Evolutionary conservation across 176 grass and related monocot species (phyloP), one percentile per base, ranked within the genome.

Genomic region (Cenchrus fungigraminus): DNA sequence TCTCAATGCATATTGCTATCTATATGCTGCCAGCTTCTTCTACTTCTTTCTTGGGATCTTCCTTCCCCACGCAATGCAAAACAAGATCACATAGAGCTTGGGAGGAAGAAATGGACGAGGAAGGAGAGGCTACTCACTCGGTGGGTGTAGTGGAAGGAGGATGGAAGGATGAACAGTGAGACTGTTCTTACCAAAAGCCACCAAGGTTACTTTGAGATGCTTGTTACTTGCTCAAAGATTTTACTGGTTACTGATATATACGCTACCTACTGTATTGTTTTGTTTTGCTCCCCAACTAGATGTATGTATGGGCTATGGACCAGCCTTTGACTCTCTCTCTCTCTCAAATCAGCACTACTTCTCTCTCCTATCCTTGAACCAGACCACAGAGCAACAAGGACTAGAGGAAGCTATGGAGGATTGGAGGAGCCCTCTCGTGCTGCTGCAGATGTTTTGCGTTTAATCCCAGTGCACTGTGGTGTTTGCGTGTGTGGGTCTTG

Each of bases 11-110:
- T 82, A 51, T 62, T 71, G 66, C 80, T 79, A 54, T 53, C 28
- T 53, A 20, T 31, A 82, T 73, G 66, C 85, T 74, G 49, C n/a
- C 72, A 75, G 51, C 62, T 67, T 67, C 77, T 34, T 73, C 57
- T 79, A 61, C 76, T 69, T 9, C 47, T 83, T 90, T 84, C 85
- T 62, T 84, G 68, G 84, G 76, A 76, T 71, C 53, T 82, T 87
- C 57, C 59, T 83, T 84, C 59, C 20, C 85, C 85, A 91, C 87
- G 85, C 81, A 91, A 91, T 86, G 79, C 65, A 68, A 68, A 75
- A 58, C 64, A 84, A 84, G 58, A 86, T 73, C 19, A 43, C 54
- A 73, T 52, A 43, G 32, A 82, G 43, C 34, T 17, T 29, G 45
- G 45, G 45, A 46, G 67, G 45, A 46, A 40, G 15, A 19, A 22